Percentiles rank a stretch among this genome's conserved stretches.
These are phyloP conservation scores for Sicyos edulis DNA, from an alignment of 306 rosid species.

Conservation along the genomic window DNA sequence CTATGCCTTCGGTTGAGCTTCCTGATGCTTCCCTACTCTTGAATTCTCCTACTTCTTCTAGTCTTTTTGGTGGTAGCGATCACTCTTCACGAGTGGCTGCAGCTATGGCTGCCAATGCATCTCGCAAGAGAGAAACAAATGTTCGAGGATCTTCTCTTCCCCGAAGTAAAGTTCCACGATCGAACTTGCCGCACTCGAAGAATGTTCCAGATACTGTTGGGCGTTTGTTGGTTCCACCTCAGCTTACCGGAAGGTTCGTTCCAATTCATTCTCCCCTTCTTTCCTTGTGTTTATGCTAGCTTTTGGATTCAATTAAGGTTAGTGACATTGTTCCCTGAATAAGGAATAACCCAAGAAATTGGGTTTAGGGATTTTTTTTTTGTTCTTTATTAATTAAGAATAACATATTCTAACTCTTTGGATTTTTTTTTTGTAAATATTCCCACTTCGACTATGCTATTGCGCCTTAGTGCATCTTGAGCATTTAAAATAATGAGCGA, in stretches of 20 bases:
- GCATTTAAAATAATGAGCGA: too few species aligned
- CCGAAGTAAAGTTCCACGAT: slow-evolving; percentile 64
- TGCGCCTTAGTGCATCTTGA: too few species aligned
- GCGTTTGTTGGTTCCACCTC: slow-evolving; percentile 71
- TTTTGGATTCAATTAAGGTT: background rate
- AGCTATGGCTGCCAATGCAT: slow-evolving; percentile 65
- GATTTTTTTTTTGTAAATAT: too few species aligned
- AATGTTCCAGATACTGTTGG: slow-evolving; percentile 64
- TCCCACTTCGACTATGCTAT: too few species aligned
- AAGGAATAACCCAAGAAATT: background rate
- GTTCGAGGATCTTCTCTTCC: slow-evolving; percentile 38
- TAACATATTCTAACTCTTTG: too few species aligned
- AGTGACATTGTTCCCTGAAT: background rate
- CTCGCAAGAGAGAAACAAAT: slow-evolving; percentile 68
- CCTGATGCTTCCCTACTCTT: slow-evolving; percentile 91
- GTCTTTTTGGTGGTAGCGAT: slow-evolving; percentile 37
- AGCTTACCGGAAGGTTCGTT: slow-evolving; percentile 88
- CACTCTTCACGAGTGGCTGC: slow-evolving; percentile 73
- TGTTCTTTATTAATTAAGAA: too few species aligned
- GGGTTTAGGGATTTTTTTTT: too few species aligned
- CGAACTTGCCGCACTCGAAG: slow-evolving; percentile 56
- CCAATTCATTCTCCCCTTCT: background rate
- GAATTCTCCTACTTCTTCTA: slow-evolving; percentile 48
- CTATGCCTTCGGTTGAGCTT: slow-evolving; percentile 43
- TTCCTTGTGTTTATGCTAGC: slow-evolving; percentile 2